Percentiles rank a stretch among this genome's conserved stretches.
These are phyloP conservation scores for Wickerhamiella occidentalis DNA, from an alignment of 805 yeast species.

Conservation along the genomic window DNA sequence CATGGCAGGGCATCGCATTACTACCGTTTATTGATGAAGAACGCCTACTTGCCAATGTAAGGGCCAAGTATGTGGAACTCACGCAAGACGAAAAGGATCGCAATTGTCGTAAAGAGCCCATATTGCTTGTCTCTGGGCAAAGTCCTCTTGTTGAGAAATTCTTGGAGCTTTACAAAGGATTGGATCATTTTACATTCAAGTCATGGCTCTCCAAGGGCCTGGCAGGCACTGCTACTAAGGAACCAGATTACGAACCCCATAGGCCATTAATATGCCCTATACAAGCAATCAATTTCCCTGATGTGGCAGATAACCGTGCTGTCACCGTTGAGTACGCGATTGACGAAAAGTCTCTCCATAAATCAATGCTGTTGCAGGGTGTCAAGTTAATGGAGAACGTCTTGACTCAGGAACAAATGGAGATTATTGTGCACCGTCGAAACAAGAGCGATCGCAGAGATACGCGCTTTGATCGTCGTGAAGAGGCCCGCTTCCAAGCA, in stretches of 20 bases:
- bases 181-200: slow-evolving; percentile 16
- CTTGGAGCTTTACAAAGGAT: slow-evolving; percentile 29
- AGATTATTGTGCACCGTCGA: slow-evolving; percentile 34
- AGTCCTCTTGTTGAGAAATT: slow-evolving; percentile 41
- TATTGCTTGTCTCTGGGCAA: slow-evolving; percentile 51
- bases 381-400: slow-evolving; percentile 50
- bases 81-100: slow-evolving; percentile 60
- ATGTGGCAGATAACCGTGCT: slow-evolving; percentile 33
- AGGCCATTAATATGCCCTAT: slow-evolving; percentile 34
- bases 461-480: slow-evolving; percentile 22
- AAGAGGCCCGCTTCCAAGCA: slow-evolving; percentile 17
- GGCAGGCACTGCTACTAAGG: slow-evolving; percentile 25
- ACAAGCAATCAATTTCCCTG: slow-evolving; percentile 34
- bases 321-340: slow-evolving; percentile 42
- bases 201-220: slow-evolving; percentile 25
- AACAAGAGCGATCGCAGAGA: slow-evolving; percentile 25
- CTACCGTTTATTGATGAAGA: slow-evolving; percentile 82
- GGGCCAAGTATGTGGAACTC: slow-evolving; percentile 48
- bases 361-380: slow-evolving; percentile 77
- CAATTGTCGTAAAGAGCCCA: slow-evolving; percentile 61
- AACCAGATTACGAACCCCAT: slow-evolving; percentile 30
- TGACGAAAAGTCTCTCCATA: slow-evolving; percentile 48
- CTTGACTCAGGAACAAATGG: slow-evolving; percentile 57
- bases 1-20: slow-evolving; percentile 96
- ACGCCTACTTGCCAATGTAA: slow-evolving; percentile 59